Base-by-base conservation (phyloP, 2,329 filamentous ascomycete genomes). In the Corniculantispora saksenae region DNA sequence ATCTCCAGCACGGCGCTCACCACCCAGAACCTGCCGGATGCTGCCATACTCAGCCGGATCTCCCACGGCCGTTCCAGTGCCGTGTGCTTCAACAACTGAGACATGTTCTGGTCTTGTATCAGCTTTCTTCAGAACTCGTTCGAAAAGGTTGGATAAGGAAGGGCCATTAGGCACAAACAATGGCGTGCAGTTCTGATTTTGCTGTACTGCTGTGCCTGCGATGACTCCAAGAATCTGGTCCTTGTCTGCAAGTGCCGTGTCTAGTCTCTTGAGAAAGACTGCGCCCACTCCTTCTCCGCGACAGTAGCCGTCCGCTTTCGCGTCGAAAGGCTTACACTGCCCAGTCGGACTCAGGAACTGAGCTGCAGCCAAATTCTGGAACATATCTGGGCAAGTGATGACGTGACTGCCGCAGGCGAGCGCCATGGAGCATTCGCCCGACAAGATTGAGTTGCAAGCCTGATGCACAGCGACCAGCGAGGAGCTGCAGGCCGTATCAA, bases 51-150 rank as follows among this genome's bases (percentile, higher is more conserved):
- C 84, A 12, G 80, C 79, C 1, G 83, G 82, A 65, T 86, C 84
- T 7, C 84, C 84, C 1, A 81, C 79, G 25, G 75, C 73, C 13
- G 84, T 86, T 13, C 83, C 83, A 0, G 84, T 85, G 13, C 83
- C 83, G 69, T 86, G 84, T 8, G 80, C 80, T 68, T 86, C 83
- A 17, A 71, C 69, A 10, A 65, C 67, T 32, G 59, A 61, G 23
- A 75, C 48, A 64, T 82, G 81, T 1, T 74, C 72, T 2, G 69
- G 65, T 29, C 72, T 65, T 12, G 81, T 78, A 5, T 79, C 60
- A 0, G 68, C 69, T 15, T 71, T 73, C 51, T 79, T 75, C 76
- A 71, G 0, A 75, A 79, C 53, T 81, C 73, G 50, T n/a, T 21
- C 15, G 58, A 66, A 68, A 2, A 69, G 56, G 13, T 54, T 38